These are phyloP conservation scores for Aspergillus sp. DNA, from an alignment of 2,329 filamentous ascomycete genomes.

Conservation along the genomic window DNA sequence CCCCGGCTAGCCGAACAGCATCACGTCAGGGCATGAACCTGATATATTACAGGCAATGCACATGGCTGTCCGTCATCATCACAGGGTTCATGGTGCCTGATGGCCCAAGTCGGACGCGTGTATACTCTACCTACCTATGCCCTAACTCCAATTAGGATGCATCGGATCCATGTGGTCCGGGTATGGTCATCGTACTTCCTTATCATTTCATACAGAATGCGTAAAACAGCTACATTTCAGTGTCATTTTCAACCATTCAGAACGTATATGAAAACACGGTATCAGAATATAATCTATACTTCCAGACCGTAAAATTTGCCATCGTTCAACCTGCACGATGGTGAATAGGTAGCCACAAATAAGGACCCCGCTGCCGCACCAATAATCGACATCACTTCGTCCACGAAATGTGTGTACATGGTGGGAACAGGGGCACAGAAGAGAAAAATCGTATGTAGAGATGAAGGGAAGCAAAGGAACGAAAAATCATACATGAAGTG, in stretches of 20 bases:
- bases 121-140: too few relatives aligned
- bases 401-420: not conserved
- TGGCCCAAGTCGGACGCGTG: too few relatives aligned
- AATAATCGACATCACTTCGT: not conserved
- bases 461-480: not conserved
- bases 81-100: too few relatives aligned
- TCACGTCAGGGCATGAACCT: conserved; percentile 8
- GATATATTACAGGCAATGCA: too few relatives aligned
- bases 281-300: not conserved
- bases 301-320: not conserved
- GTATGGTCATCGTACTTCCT: too few relatives aligned
- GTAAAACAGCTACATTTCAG: not conserved
- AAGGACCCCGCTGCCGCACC: not conserved
- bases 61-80: too few relatives aligned
- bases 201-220: not conserved
- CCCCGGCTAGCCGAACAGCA: conserved; percentile 11
- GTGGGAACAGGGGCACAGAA: conserved; percentile 1
- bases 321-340: not conserved
- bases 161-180: not conserved
- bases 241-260: not conserved
- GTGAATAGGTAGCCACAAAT: not conserved
- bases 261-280: not conserved
- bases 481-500: conserved; percentile 16
- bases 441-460: not conserved
- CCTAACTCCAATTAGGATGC: not conserved